phyloP scores from a whole-genome alignment of 768 basidiomycete genomes.

The Agrocybe praecox region DNA sequence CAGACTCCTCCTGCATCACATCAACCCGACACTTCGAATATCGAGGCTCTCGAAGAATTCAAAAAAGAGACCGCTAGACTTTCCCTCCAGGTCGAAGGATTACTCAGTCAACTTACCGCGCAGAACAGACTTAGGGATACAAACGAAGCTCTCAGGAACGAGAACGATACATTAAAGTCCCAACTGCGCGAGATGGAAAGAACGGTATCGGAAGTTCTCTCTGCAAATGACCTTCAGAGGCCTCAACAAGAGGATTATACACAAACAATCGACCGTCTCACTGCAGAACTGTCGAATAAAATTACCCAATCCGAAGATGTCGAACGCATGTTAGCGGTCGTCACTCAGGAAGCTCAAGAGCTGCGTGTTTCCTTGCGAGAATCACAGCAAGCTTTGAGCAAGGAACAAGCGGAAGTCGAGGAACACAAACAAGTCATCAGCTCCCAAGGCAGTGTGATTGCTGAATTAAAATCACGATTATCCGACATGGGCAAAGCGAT shows the following conservation, averaged over 20 bases:
- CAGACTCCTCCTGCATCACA: conserved; percentile 4
- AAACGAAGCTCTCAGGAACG: conserved; percentile 23
- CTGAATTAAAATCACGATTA: conserved; percentile 28
- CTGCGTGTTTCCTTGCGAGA: conserved; percentile 26
- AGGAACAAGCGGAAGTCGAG: conserved; percentile 22
- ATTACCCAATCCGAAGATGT: conserved; percentile 30
- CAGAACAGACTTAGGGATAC: conserved; percentile 26
- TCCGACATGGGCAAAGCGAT: conserved; percentile 34
- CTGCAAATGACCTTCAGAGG: conserved; percentile 24
- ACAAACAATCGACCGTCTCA: conserved; percentile 28
- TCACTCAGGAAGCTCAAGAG: conserved; percentile 27
- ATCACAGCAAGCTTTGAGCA: conserved; percentile 21
- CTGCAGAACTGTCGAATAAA: conserved; percentile 22
- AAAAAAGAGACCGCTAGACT: conserved; percentile 30
- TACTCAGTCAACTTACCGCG: conserved; percentile 26
- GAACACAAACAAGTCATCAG: conserved; percentile 24
- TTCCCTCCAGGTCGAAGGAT: conserved; percentile 25
- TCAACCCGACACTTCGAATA: conserved; percentile 12
- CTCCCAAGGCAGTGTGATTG: conserved; percentile 29
- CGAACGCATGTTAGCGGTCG: conserved; percentile 29
- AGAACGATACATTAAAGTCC: conserved; percentile 27
- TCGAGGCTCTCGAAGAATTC: conserved; percentile 25
- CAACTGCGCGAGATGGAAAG: conserved; percentile 30
- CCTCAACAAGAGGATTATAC: conserved; percentile 26
- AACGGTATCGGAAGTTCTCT: conserved; percentile 27